A percentile compares a stretch with the other conserved stretches of the same genome.
phyloP scores from a whole-genome alignment of 1,139 yeast species.

The Lodderomyces oxycetoniae region DNA sequence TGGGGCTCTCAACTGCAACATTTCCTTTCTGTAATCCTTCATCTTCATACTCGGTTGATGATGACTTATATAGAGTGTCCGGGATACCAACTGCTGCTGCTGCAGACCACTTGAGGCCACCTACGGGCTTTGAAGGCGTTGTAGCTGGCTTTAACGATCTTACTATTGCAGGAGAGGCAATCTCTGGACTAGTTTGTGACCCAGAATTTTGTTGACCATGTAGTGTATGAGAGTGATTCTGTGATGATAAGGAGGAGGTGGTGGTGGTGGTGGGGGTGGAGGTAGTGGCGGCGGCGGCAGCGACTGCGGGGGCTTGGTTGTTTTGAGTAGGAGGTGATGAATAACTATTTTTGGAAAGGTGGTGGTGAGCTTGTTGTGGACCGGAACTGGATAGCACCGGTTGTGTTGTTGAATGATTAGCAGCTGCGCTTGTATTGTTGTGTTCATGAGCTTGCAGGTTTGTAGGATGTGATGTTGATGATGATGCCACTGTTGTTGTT shows the following conservation, averaged over 20 bases:
- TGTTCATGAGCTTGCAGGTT: slow-evolving; percentile 5
- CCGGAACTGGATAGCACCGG: neutral
- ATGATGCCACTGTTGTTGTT: slow-evolving; percentile 3
- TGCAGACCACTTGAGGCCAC: slow-evolving; percentile 66
- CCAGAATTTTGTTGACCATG: slow-evolving; percentile 3
- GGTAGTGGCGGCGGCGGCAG: slow-evolving; percentile 2
- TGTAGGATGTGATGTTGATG: slow-evolving; percentile 5
- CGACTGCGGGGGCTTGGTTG: neutral
- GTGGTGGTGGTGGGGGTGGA: slow-evolving; percentile 2
- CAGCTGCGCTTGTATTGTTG: neutral
- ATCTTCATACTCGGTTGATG: no score
- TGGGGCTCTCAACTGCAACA: slow-evolving; percentile 4
- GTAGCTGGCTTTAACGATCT: slow-evolving; percentile 64
- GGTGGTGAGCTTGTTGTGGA: no score
- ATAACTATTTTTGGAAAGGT: neutral
- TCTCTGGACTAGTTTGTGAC: slow-evolving; percentile 17
- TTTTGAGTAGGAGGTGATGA: no score
- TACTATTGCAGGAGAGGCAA: slow-evolving; percentile 30
- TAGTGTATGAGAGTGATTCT: neutral
- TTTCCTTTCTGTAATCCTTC: slow-evolving; percentile 8
- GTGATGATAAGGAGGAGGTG: slow-evolving; percentile 1
- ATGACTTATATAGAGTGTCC: no score
- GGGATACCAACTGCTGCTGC: slow-evolving; percentile 45
- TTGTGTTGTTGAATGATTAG: neutral
- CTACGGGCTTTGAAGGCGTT: slow-evolving; percentile 59